Conservation (phyloP, 2,329 filamentous ascomycete genomes). For the Tolypocladium paradoxum region DNA sequence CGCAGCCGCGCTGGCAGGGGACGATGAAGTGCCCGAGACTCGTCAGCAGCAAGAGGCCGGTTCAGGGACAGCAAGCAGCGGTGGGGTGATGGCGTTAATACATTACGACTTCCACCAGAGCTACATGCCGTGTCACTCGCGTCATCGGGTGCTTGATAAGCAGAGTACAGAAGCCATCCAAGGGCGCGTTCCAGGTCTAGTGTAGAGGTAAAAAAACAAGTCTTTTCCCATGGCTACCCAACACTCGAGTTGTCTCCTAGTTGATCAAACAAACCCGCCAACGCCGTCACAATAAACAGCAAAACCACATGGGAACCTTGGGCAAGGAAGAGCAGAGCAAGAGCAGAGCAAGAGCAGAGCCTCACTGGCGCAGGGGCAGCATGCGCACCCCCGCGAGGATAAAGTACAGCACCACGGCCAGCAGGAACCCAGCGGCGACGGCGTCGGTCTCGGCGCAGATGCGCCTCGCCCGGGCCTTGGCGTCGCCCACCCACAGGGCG, state of each 20-base stretch:
- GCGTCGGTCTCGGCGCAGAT: slow-evolving; percentile 19
- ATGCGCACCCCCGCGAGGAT: slow-evolving; percentile 2
- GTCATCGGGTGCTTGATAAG: not conserved
- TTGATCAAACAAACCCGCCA: not conserved
- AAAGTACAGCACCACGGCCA: slow-evolving; percentile 19
- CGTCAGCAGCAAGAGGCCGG: not conserved
- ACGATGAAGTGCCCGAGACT: not conserved
- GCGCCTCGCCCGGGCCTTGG: slow-evolving; percentile 14
- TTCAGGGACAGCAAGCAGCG: not conserved
- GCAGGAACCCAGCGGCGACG: slow-evolving; percentile 19
- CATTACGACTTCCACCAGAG: not conserved
- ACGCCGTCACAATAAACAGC: not conserved
- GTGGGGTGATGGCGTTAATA: not conserved
- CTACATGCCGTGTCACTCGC: not conserved
- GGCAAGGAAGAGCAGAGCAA: not conserved
- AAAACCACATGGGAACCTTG: not conserved
- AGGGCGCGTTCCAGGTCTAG: not conserved
- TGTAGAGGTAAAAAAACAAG: not conserved
- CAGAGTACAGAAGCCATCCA: not conserved
- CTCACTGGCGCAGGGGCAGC: not conserved
- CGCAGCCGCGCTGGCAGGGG: not conserved
- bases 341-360: not conserved
- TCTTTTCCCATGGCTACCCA: not conserved
- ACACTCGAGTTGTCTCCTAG: not conserved
- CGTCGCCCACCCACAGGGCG: slow-evolving; percentile 30